phyloP scores from a whole-genome alignment of 129 eudicot species.

The Pseudognaphalium luteoalbum region DNA sequence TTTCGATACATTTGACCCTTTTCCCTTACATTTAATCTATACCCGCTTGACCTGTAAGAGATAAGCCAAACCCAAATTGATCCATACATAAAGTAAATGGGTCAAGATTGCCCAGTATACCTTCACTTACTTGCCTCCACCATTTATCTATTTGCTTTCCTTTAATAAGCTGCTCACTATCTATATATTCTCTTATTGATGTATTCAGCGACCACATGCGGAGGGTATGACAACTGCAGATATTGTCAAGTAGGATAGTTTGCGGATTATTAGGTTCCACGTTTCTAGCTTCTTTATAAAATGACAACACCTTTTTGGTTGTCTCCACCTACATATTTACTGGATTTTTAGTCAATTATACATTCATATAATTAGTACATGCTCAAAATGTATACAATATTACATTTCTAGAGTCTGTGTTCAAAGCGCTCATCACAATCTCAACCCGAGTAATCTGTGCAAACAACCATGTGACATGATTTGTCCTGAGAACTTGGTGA shows the following conservation, averaged over 20 bases:
- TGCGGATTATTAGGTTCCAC: conserved; percentile 89
- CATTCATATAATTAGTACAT: background rate
- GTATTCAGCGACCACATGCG: conserved; percentile 89
- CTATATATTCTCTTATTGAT: conserved; percentile 73
- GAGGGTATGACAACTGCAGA: conserved; percentile 93
- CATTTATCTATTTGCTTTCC: conserved; percentile 99
- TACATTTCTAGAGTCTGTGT: conserved; percentile 86
- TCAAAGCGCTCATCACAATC: conserved; percentile 89
- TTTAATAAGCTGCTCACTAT: conserved; percentile 85
- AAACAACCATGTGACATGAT: conserved; percentile 95
- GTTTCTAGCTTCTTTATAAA: conserved; percentile 85
- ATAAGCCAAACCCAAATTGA: too few species aligned
- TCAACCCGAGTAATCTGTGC: conserved; percentile 93
- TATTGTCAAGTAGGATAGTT: conserved; percentile 82
- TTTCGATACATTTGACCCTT: too few species aligned
- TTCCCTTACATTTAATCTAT: too few species aligned
- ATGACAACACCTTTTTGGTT: conserved; percentile 75
- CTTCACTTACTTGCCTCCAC: conserved; percentile 94
- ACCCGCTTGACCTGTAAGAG: too few species aligned
- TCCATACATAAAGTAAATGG: too few species aligned
- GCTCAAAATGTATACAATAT: background rate
- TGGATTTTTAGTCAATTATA: background rate
- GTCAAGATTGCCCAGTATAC: conserved; percentile 32
- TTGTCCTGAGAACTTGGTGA: conserved; percentile 79
- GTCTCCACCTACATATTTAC: conserved; percentile 72